Evolutionary conservation across 169 alveolate species (phyloP).

Genomic region (Plasmodium coatneyi): DNA sequence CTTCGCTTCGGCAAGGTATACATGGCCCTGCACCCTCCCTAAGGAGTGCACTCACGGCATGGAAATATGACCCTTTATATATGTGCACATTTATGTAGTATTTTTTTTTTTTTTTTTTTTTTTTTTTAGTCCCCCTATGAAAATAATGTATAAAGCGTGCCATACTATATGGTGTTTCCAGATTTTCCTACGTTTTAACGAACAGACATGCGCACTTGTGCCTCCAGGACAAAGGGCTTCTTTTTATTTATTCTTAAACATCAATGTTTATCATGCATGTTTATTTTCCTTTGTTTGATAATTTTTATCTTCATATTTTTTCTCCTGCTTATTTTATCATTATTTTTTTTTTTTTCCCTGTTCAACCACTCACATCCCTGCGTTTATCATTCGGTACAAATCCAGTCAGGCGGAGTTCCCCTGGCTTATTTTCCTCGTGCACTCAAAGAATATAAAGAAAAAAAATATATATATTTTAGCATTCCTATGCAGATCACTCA

Average conservation of each 20-base stretch:
- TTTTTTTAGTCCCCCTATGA: neutral
- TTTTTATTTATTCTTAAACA: neutral
- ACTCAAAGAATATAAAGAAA: neutral
- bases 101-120: neutral
- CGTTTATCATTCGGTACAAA: neutral
- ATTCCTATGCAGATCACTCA: neutral
- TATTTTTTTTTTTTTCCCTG: neutral
- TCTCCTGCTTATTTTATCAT: neutral
- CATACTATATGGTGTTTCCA: neutral
- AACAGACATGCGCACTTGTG: neutral
- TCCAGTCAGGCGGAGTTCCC: neutral
- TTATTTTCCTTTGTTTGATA: neutral
- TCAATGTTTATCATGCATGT: neutral
- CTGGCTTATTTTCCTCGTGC: neutral
- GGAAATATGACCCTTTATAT: neutral
- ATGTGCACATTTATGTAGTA: neutral
- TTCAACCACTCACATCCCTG: neutral
- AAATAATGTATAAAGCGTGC: slow-evolving; percentile 17
- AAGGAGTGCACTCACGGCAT: neutral
- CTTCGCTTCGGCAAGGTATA: neutral
- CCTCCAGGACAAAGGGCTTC: neutral
- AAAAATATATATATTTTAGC: neutral
- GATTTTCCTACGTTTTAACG: neutral
- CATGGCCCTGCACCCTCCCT: neutral
- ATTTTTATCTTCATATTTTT: neutral